Evolutionary conservation across 495 filamentous ascomycete species (phyloP), one percentile per base, ranked within the genome.

Genomic region (Penicillium flavigenum): DNA sequence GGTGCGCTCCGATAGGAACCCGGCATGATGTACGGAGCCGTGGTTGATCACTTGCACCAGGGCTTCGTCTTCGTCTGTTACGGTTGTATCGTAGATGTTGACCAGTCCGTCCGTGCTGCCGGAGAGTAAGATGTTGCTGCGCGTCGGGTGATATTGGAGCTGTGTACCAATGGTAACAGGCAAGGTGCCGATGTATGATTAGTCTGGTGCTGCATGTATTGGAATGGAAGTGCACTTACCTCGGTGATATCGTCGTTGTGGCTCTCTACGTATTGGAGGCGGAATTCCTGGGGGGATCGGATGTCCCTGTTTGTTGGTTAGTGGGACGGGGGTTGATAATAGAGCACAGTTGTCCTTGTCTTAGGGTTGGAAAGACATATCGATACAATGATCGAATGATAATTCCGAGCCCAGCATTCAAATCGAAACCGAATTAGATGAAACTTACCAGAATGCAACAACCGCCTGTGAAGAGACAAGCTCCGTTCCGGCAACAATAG

Each of bases 211-310:
- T 31, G 34, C 41, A 29, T 45, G 9, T 57, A 22, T 19, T 34
- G 19, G 9, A n/a, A n/a, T 38, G 17, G 24, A 14, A 4, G 27
- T 39, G 8, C 22, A 17, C 64, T 58, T 50, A 90, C 86, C 75
- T 90, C 86, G 22, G 93, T 96, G 47, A 98, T 81, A 68, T 96
- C 91, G 72, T 98, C 93, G 54, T 88, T 93, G 71, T 98, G 93
- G 48, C 89, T 88, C 64, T 98, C 93, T 32, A 85, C 78, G 65
- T 93, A 94, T 64, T 87, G 77, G 26, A 82, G 75, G 46, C 77
- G 72, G 9, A 82, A 80, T 26, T 73, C 62, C 42, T 69, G 57
- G 0, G 82, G 71, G 50, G 82, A 83, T 66, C 90, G 81, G 51
- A 82, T 76, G 69, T 92, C 90, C 87, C 87, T 91, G 55, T 59